phyloP scores from a whole-genome alignment of 345 rosid species.

The Linum trigynum region DNA sequence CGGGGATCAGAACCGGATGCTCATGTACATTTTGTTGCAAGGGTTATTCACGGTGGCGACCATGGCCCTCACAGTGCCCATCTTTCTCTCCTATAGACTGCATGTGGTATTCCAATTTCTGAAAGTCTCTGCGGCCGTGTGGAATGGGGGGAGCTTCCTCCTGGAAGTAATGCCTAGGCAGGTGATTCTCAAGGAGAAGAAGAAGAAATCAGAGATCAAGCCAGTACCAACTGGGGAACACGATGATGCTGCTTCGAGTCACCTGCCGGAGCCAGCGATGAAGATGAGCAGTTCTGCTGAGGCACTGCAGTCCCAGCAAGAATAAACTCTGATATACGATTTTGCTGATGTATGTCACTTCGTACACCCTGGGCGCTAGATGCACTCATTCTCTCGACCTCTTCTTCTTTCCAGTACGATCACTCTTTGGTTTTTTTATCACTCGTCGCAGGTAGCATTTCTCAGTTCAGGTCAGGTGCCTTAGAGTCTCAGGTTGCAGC shows the following conservation, averaged over 20 bases:
- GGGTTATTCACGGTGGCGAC: slow-evolving; percentile 84
- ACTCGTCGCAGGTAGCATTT: not conserved
- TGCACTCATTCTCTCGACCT: not conserved
- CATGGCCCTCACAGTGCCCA: slow-evolving; percentile 84
- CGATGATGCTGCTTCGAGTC: slow-evolving; percentile 12
- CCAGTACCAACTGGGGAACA: slow-evolving; percentile 8
- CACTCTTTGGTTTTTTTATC: not conserved
- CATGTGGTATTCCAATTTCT: slow-evolving; percentile 69
- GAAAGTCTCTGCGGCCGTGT: slow-evolving; percentile 76
- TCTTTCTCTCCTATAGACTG: slow-evolving; percentile 66
- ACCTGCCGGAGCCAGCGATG: slow-evolving; percentile 5
- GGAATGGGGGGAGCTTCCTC: slow-evolving; percentile 93
- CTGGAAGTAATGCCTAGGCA: slow-evolving; percentile 85
- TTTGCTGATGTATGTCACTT: not conserved
- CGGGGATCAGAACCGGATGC: slow-evolving; percentile 71
- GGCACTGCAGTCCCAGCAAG: not conserved
- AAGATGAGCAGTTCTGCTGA: slow-evolving; percentile 3
- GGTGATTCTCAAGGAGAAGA: slow-evolving; percentile 73
- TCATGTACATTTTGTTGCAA: slow-evolving; percentile 74
- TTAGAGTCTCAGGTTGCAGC: not conserved
- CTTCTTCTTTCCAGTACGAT: too few relatives aligned
- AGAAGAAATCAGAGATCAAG: slow-evolving; percentile 41
- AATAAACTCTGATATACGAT: not conserved
- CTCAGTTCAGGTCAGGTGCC: not conserved
- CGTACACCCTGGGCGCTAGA: not conserved